Evolutionary conservation across 75 land plant genomes (phyloP).

Genomic region (Adiantum capillusveneris): DNA sequence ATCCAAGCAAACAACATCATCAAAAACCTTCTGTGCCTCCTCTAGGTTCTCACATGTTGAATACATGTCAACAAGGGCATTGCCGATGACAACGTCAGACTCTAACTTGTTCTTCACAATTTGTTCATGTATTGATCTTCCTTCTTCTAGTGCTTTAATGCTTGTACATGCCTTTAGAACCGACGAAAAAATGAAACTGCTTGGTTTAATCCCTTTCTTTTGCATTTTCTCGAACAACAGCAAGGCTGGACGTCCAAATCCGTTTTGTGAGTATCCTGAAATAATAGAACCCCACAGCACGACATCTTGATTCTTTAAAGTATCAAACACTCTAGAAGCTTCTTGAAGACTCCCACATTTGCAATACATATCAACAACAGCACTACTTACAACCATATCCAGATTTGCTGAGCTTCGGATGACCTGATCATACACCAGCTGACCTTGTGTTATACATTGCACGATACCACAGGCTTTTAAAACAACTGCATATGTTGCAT

Average conservation of each 20-base stretch:
- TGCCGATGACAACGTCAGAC: background rate
- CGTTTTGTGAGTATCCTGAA: slow-evolving; percentile 30
- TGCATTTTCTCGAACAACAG: slow-evolving; percentile 28
- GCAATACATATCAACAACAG: slow-evolving; percentile 36
- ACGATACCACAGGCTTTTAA: slow-evolving; percentile 13
- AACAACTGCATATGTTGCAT: slow-evolving; percentile 12
- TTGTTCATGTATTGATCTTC: background rate
- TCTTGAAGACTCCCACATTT: slow-evolving; percentile 36
- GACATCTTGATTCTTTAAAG: slow-evolving; percentile 11
- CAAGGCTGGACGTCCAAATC: slow-evolving; percentile 22
- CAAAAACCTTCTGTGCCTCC: slow-evolving; percentile 22
- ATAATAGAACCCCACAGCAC: slow-evolving; percentile 41
- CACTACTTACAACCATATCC: slow-evolving; percentile 19
- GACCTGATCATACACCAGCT: slow-evolving; percentile 16
- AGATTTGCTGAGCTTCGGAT: slow-evolving; percentile 18
- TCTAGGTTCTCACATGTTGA: slow-evolving; percentile 1
- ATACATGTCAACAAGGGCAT: slow-evolving; percentile 4
- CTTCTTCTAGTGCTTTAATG: slow-evolving; percentile 2
- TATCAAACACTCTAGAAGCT: slow-evolving; percentile 22
- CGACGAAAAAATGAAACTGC: slow-evolving; percentile 7
- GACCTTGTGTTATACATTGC: slow-evolving; percentile 13
- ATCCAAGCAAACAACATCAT: slow-evolving; percentile 25
- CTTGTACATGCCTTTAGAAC: slow-evolving; percentile 4
- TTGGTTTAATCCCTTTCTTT: slow-evolving; percentile 23
- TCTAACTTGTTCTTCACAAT: background rate